Base-by-base conservation (phyloP, 768 basidiomycete genomes). In the Mycena polygramma region DNA sequence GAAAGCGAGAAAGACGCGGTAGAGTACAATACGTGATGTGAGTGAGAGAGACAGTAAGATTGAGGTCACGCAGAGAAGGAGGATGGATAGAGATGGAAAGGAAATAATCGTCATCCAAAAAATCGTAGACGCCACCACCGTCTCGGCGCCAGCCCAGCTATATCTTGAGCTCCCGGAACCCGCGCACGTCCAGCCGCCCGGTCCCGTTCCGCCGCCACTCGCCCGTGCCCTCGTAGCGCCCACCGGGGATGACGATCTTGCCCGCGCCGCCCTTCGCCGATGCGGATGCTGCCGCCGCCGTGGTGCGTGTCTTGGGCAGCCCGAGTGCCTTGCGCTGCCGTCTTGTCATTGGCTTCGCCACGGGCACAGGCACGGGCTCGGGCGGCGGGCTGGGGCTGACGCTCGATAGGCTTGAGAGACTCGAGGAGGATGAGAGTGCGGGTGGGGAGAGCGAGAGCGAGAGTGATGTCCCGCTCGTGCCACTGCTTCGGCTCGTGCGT, bases 271-370 rank as follows among this genome's bases (percentile, higher is more conserved):
- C 85, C 86, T 68, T 77, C 79, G 83, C 51, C 48, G 7, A 17
- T 30, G 35, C 55, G 45, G 20, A 57, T 30, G 46, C 86, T 85
- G 57, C 75, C 75, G 17, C 60, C 19, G 80, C 74, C 6, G 78
- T 82, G 10, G 81, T 43, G 6, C 87, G 82, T 0, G 83, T 76
- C 76, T 90, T 92, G 0, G 92, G 92, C 51, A 94, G 77, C 2
- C 91, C 91, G 14, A 91, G 82, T n/a, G 82, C 83, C 80, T 91
- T 94, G 41, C 91, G 84, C 79, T 95, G 88, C 24, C 92, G 82
- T 57, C 90, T 81, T 9, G 92, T 94, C 54, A 94, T 63, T 8
- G 83, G 84, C 54, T 80, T 84, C 71, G 83, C 81, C 7, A 57
- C 73, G 4, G 70, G 57, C 46, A 63, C 60, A 1, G 76, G 71